Conservation (phyloP, 2,329 filamentous ascomycete genomes). For the Pseudogymnoascus destructans region DNA sequence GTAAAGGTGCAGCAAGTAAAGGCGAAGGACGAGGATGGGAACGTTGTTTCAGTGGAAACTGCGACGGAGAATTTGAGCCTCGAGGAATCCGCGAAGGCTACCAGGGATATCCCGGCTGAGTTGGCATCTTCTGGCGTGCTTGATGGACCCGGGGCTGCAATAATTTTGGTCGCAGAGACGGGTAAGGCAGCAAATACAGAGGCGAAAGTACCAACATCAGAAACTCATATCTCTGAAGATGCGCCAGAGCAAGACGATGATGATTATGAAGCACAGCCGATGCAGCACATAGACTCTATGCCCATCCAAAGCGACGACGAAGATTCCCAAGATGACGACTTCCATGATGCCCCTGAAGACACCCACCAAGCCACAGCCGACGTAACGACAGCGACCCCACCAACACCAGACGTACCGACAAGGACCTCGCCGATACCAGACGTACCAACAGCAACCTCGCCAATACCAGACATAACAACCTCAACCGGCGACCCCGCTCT, state of each 20-base stretch:
- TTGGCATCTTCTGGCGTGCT: not conserved
- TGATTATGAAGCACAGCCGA: conserved; percentile 16
- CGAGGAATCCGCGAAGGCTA: conserved; percentile 10
- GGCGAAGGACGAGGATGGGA: conserved; percentile 15
- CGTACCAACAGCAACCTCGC: not conserved
- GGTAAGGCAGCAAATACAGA: not conserved
- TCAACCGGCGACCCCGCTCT: conserved; percentile 28
- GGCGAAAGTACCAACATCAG: conserved; percentile 16
- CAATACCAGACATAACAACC: not conserved
- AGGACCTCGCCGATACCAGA: not conserved
- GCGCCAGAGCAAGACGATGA: conserved; percentile 8
- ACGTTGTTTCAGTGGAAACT: conserved; percentile 14
- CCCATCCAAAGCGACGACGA: conserved; percentile 27
- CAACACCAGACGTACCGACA: not conserved
- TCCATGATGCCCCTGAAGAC: not conserved
- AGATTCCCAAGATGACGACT: conserved; percentile 1
- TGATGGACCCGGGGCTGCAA: not conserved
- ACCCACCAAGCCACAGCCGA: not conserved
- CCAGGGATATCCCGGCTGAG: not conserved
- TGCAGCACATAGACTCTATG: conserved; percentile 30
- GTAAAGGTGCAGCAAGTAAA: conserved; percentile 24
- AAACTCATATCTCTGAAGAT: not conserved
- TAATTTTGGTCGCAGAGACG: not conserved
- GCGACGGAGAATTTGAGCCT: conserved; percentile 20
- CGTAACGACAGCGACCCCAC: not conserved